Base-by-base conservation (phyloP, 2,329 filamentous ascomycete species). In the Botryotinia narcissicola region DNA sequence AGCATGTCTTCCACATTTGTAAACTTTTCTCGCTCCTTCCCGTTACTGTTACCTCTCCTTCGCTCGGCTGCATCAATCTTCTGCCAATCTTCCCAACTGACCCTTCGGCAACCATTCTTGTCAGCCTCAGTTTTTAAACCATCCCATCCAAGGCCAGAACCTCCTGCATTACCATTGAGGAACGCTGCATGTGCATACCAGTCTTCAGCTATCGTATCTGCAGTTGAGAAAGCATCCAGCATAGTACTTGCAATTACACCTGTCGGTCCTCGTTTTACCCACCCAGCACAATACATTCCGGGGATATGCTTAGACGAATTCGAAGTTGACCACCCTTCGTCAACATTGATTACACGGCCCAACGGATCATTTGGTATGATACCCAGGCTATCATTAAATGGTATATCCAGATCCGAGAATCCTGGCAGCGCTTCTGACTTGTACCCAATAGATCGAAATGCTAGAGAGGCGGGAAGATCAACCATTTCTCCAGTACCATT, bases 181-280 rank as follows among this genome's bases (percentile, higher is more conserved):
- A 90, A 88, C 0, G 81, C 82, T 16, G 81, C 82, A 8, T 81
- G 78, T 0, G 81, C 80, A 68, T 84, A 80, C 92, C 94, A 95
- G 80, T 99, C 96, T n/a, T 88, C 84, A 0, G 88, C 88, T 75
- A 99, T 92, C 4, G 92, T 90, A 80, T 98, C 95, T 1, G 91
- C 96, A 0, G 94, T 97, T 14, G 89, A 87, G 79, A 98, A 99
- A 0, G 96, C 95, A 81, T 99, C 96, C 74, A 92, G 89, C 94
- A 99, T 97, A 0, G 96, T 99, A 44, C 92, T 94, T 1, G 95
- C 95, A 81, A 99, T 99, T 5, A 98, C 95, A 3, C 96, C 96
- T 0, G 94, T 98, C 0, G 96, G 95, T 0, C 96, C 96, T 51
- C 92, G 89, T 84, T 98, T 98, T 16, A 98, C 94, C 96, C 96